Evolutionary conservation across 2,329 filamentous ascomycete species (phyloP).

Genomic region (Trichoderma simmonsii): DNA sequence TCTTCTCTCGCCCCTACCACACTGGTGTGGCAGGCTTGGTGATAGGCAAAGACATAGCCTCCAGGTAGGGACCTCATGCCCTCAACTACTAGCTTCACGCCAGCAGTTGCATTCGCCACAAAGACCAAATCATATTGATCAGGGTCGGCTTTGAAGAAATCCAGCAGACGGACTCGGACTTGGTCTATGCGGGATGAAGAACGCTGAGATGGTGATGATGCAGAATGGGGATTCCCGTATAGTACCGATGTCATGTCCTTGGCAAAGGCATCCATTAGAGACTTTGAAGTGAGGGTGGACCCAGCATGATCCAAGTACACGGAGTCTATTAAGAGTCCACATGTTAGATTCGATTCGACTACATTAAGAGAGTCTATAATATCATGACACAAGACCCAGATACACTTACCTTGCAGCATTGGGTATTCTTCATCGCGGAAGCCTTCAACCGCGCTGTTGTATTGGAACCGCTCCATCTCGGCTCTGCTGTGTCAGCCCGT

Average conservation of each 20-base stretch:
- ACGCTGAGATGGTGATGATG: conserved; percentile 74
- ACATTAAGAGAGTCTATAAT: not conserved
- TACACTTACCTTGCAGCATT: conserved; percentile 59
- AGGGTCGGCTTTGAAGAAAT: conserved; percentile 78
- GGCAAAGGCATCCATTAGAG: conserved; percentile 75
- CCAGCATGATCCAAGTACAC: conserved; percentile 92
- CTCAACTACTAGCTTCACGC: conserved; percentile 81
- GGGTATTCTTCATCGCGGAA: conserved; percentile 63
- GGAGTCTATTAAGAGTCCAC: conserved; percentile 48
- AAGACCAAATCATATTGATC: conserved; percentile 84
- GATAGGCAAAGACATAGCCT: conserved; percentile 83
- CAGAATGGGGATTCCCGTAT: conserved; percentile 90
- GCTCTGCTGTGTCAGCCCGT: not conserved
- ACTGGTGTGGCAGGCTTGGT: conserved; percentile 82
- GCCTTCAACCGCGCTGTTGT: conserved; percentile 57
- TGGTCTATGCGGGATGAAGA: conserved; percentile 74
- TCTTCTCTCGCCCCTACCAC: conserved; percentile 76
- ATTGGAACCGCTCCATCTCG: conserved; percentile 30
- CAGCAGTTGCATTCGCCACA: conserved; percentile 87
- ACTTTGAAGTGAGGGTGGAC: conserved; percentile 80
- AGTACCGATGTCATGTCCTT: conserved; percentile 74
- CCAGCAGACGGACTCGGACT: conserved; percentile 65
- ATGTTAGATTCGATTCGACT: not conserved
- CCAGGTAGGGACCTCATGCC: conserved; percentile 63
- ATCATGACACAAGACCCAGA: not conserved